Base-by-base conservation (phyloP, 179 eudicot species). In the Heliamphora pulchella region DNA sequence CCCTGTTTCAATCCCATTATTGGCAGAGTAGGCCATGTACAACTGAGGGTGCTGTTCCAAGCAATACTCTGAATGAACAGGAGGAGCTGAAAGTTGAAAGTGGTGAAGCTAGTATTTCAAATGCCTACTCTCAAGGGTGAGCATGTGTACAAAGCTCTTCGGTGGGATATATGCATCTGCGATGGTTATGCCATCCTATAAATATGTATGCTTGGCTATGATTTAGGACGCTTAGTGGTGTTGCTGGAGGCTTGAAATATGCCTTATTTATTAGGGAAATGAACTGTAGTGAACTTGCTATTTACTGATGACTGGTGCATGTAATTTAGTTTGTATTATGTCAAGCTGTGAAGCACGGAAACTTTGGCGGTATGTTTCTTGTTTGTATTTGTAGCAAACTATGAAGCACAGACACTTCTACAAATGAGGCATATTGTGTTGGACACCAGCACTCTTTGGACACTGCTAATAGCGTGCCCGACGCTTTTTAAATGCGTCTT, bases 101-200 rank as follows among this genome's bases (percentile, higher is more conserved):
- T 77, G 87, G 83, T 55, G 86, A 88, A 82, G 84, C 79, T 76
- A 87, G 88, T 74, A 71, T 87, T 82, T 95, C 97, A 68, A 82
- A 79, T 82, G 84, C 83, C 18, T 93, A 91, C 79, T 93, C 97
- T 77, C 96, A 91, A 81, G 86, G 94, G 98, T 95, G 81, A 86
- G 91, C 73, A 74, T 78, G 77, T 74, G 80, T 80, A 8, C 68
- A 64, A 54, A 62, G 22, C 75, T 53, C 14, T 71, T 67, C 43
- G 15, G 5, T 44, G 53, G 75, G 69, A 43, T 57, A 13, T 44
- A 70, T 71, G 57, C 15, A 47, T 58, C 50, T 47, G 76, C 6
- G 68, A 55, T 47, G 43, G 3, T 31, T 68, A 20, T 31, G 13
- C 9, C 55, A 1, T 47, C 67, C 50, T 14, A 8, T 43, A 15